These are phyloP conservation scores for Phytophthora multivora DNA, from an alignment of 352 stramenopile genomes.

Conservation along the genomic window DNA sequence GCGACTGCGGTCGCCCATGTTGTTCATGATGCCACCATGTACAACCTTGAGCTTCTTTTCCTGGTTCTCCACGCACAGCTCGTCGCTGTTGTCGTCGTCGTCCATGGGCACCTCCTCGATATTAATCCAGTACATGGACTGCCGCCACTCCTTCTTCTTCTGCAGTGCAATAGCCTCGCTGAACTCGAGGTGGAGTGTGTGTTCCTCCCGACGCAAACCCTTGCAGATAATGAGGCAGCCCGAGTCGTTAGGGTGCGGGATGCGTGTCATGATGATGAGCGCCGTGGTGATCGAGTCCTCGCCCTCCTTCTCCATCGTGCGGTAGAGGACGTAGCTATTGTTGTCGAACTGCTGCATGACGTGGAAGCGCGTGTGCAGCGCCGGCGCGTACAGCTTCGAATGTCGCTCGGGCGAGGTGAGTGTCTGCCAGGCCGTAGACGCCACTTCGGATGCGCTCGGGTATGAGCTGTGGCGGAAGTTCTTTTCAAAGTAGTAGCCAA, in stretches of 20 bases:
- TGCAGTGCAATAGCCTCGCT: constrained; percentile 47
- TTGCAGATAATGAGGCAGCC: constrained; percentile 61
- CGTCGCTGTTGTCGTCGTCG: constrained; percentile 26
- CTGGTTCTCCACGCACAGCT: constrained; percentile 6
- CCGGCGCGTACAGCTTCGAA: constrained; percentile 55
- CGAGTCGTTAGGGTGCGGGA: constrained; percentile 38
- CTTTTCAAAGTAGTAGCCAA: constrained; percentile 65
- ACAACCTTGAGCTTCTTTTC: constrained; percentile 43
- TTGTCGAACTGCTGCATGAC: constrained; percentile 62
- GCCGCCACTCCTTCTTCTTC: constrained; percentile 59
- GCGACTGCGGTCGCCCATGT: constrained; percentile 59
- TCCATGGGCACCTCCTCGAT: constrained; percentile 35
- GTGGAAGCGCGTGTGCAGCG: constrained; percentile 59
- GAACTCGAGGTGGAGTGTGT: constrained; percentile 54
- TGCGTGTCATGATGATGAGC: constrained; percentile 62
- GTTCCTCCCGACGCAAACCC: constrained; percentile 51
- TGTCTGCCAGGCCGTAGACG: constrained; percentile 47
- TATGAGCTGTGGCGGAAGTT: constrained; percentile 33
- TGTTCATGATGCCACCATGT: constrained; percentile 63
- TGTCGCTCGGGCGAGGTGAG: constrained; percentile 48
- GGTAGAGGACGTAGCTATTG: constrained; percentile 58
- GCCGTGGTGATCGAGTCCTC: constrained; percentile 64
- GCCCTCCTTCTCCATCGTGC: constrained; percentile 63
- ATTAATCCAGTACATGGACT: constrained; percentile 68
- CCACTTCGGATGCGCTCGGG: constrained; percentile 31